Evolutionary conservation across 2,329 filamentous ascomycete species (phyloP), one percentile per base, ranked within the genome.

Genomic region (Pyrenophora graminea): DNA sequence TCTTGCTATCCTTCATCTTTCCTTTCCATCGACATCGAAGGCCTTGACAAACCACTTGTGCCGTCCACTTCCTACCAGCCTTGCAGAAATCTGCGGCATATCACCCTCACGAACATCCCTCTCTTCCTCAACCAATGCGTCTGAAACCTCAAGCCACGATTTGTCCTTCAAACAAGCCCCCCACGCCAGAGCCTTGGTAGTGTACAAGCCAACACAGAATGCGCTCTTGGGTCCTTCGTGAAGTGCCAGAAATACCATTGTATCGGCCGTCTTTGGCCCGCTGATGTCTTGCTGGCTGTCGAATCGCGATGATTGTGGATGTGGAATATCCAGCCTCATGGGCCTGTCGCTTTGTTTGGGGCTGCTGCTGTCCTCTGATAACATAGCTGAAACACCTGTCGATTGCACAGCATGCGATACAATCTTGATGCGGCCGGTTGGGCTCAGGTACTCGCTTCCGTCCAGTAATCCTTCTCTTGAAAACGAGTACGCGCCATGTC

Each of bases 81-180:
- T 56, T 12, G 55, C 62, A 10, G 51, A 52, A 23, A 53, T 42
- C 12, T 42, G 30, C 2, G 60, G 63, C 47, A 59, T 47, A 12
- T 58, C 58, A 1, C 55, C 27, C 13, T 41, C 34, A 1, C 54
- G 51, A 6, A 60, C 33, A 3, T 25, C 45, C 27, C 55, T 53
- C 17, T 36, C 36, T 36, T 65, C 61, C 30, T 64, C 61, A 6
- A 42, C 36, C 31, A 66, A 36, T 4, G 46, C 47, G 18, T 55
- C 41, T 0, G 48, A 43, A 17, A 50, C 27, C 6, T 51, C 57
- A 17, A 57, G 60, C 51, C 48, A 56, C 12, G 60, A 57, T 30
- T 63, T 63, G 15, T 63, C 53, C 18, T 67, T 64, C 15, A 67
- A 36, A 34, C 61, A 67, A 4, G 62, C 61, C 3, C 59, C 64